Percentiles rank a stretch among this genome's conserved stretches.
Conservation (phyloP, 306 rosid species). For the Lathyrus tuberosus region DNA sequence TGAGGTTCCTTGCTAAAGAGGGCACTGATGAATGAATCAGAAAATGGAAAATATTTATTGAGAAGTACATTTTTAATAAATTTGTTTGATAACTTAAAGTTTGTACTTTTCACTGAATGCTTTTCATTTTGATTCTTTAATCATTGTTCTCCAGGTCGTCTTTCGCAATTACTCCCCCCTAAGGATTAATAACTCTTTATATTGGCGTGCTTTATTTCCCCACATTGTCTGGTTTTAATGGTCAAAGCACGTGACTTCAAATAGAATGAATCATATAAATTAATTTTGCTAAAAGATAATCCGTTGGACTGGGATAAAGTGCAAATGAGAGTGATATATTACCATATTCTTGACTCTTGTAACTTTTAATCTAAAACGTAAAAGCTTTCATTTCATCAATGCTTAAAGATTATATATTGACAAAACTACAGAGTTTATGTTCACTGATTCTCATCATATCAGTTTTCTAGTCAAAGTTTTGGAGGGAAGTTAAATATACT, state of each 20-base stretch:
- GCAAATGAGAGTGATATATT: neutral
- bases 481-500: conserved; percentile 1
- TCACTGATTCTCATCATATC: neutral
- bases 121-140: conserved; percentile 13
- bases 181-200: neutral
- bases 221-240: conserved; percentile 16
- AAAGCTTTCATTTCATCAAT: neutral
- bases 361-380: neutral
- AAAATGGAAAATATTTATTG: neutral
- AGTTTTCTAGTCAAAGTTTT: conserved; percentile 25
- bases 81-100: neutral
- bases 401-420: neutral
- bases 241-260: neutral
- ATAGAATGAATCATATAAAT: neutral
- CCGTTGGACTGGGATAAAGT: conserved; percentile 8
- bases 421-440: neutral
- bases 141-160: neutral
- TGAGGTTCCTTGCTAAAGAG: neutral
- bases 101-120: conserved; percentile 1
- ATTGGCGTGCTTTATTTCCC: neutral
- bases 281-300: conserved; percentile 16
- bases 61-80: neutral
- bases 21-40: neutral
- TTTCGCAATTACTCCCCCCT: neutral
- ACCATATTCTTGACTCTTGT: neutral